Base-by-base conservation (phyloP, 2,329 filamentous ascomycete species). In the Sporothrix humicola region DNA sequence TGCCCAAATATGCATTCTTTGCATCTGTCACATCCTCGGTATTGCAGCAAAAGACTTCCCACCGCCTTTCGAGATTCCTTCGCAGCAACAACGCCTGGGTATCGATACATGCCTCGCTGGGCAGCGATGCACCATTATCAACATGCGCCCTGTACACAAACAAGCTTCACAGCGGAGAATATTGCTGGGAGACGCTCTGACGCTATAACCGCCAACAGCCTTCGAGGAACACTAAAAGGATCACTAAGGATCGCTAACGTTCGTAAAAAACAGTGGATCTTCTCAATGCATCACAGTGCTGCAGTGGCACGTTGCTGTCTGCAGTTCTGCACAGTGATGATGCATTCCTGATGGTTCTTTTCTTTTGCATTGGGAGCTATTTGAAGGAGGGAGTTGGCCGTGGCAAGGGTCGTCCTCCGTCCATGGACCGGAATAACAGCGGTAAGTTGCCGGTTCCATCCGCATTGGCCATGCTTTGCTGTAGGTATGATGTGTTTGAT, bases 91-190 rank as follows among this genome's bases (percentile, higher is more conserved):
- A 44, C 58, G 7, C 13, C 46, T 52, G 58, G 69, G 77, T 77
- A 77, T 74, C 72, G 73, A 76, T 76, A 76, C 76, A 76, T 77
- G 59, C 74, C 74, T 75, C 65, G 74, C 79, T 80, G 79, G 78
- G 79, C 79, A 80, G 78, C 78, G 69, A 79, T 79, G 79, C 79
- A 75, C 79, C 76, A 72, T 63, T 76, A 76, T 76, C 73, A 44
- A 75, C 70, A 54, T 42, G 65, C 44, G 66, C 37, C 20, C 44
- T 48, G 31, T 65, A 74, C 70, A 44, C 63, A 66, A 37, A 59
- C 26, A 17, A 8, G 20, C 12, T 1, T 48, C 42, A 37, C 31
- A 26, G 23, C 23, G 23, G 31, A 37, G 31, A 37, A 37, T 37
- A 37, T 37, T 37, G 31, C 4, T 37, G 31, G 31, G 31, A 7